Evolutionary conservation across 2,329 filamentous ascomycete genomes (phyloP), one percentile per base, ranked within the genome.

Genomic region (Eutypella sp.): DNA sequence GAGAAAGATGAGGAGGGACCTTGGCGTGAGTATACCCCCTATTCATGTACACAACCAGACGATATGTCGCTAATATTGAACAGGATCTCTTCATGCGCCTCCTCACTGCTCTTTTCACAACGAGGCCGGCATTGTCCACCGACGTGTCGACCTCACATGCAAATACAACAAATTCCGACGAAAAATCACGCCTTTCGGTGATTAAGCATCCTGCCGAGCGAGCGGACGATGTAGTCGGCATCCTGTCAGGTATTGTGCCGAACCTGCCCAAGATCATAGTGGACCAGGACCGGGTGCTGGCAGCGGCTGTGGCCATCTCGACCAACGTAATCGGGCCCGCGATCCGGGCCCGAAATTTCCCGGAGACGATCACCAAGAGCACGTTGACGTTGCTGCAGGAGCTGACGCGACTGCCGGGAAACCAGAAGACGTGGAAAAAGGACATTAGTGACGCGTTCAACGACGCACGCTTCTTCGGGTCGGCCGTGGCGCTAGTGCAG

Each of bases 391-490:
- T 99, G 13, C 68, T 97, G 2, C 83, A 85, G 45, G 83, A 92
- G 53, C 77, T 97, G 45, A 81, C 86, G 1, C 84, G 84, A 55
- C 74, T 96, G 23, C 81, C 87, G 3, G 87, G 86, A 54, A 86
- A 87, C 44, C 86, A 92, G 50, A 96, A 95, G 66, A 75, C 82
- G 1, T 96, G 92, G 89, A 95, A 87, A 68, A 96, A 91, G 64
- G 95, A 99, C 57, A 77, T 97, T 1, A 76, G 81, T 0, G 93
- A 97, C 62, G 90, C 90, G 1, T 96, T 97, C 69, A 93, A 95
- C 59, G 91, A 99, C 62, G 62, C 82, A 7, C 84, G 83, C 48
- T 92, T 99, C 69, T 95, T 99, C 60, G 75, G 77, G n/a, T 84
- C 82, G 36, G 72, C 81, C 7, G 61, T 87, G 4, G 57, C 74